Percentiles rank a stretch among this genome's conserved stretches.
Conservation (phyloP, 305 asterid genomes). For the Solanum chacoense region DNA sequence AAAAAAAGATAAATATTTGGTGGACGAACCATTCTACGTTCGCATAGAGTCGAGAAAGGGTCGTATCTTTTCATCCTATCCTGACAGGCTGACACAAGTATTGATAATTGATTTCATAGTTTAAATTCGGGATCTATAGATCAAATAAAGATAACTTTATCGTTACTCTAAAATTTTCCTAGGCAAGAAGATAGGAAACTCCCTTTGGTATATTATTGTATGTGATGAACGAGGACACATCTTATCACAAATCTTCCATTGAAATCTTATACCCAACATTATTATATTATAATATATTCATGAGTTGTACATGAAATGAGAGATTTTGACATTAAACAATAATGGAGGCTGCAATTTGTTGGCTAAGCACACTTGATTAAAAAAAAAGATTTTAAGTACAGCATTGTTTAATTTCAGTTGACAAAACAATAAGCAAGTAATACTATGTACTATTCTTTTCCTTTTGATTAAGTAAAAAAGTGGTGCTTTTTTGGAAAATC, state of each 20-base stretch:
- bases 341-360: neutral
- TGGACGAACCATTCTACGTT: accelerated
- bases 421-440: neutral
- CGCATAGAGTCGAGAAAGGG: accelerated
- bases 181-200: neutral
- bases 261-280: neutral
- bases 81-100: accelerated
- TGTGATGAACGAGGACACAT: neutral
- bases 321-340: constrained; percentile 1
- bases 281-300: neutral
- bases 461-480: neutral
- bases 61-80: neutral
- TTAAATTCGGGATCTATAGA: neutral
- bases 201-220: neutral
- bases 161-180: neutral
- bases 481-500: neutral
- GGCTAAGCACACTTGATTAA: neutral
- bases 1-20: neutral
- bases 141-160: neutral
- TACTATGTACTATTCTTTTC: neutral
- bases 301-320: neutral
- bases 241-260: neutral
- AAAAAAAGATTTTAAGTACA: neutral
- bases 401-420: neutral
- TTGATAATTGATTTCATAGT: accelerated